phyloP scores from a whole-genome alignment of 2,329 filamentous ascomycete species.

The Penicillium sp. region DNA sequence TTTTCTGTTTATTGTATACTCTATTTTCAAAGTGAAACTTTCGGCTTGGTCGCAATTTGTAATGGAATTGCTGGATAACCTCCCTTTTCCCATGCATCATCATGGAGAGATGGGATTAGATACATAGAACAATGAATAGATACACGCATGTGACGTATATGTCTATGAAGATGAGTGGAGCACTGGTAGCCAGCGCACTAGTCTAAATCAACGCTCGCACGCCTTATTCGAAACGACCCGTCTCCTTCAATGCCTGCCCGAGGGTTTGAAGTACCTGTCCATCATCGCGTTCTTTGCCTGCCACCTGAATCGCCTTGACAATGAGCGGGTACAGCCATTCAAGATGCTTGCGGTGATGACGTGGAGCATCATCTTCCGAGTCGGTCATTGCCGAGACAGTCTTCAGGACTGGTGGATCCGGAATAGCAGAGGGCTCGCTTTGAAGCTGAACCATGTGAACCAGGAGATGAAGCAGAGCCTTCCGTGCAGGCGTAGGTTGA shows the following conservation, averaged over 20 bases:
- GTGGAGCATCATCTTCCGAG: constrained; percentile 47
- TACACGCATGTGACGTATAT: not conserved
- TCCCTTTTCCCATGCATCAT: not conserved
- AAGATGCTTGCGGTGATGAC: constrained; percentile 68
- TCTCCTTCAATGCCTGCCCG: constrained; percentile 60
- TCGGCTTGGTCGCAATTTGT: not conserved
- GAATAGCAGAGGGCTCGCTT: constrained; percentile 70
- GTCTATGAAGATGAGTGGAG: not conserved
- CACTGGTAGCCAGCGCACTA: not conserved
- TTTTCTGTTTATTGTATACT: constrained; percentile 5
- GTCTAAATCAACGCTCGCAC: too few relatives aligned
- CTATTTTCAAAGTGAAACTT: not conserved
- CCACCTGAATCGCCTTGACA: constrained; percentile 38
- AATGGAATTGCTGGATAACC: not conserved
- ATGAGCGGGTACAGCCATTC: constrained; percentile 76
- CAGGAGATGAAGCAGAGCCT: constrained; percentile 74
- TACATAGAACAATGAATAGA: not conserved
- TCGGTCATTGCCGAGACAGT: constrained; percentile 24
- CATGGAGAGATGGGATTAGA: not conserved
- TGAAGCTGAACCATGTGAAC: constrained; percentile 64
- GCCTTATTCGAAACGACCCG: constrained; percentile 45
- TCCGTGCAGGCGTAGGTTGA: constrained; percentile 76
- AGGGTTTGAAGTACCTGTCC: constrained; percentile 50
- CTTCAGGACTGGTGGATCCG: constrained; percentile 39
- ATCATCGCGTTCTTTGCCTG: constrained; percentile 41